Percentiles rank a stretch among this genome's conserved stretches.
Evolutionary conservation across 192 early-diverging fungal species (phyloP).

Genomic region (Backusella tuberculispora): DNA sequence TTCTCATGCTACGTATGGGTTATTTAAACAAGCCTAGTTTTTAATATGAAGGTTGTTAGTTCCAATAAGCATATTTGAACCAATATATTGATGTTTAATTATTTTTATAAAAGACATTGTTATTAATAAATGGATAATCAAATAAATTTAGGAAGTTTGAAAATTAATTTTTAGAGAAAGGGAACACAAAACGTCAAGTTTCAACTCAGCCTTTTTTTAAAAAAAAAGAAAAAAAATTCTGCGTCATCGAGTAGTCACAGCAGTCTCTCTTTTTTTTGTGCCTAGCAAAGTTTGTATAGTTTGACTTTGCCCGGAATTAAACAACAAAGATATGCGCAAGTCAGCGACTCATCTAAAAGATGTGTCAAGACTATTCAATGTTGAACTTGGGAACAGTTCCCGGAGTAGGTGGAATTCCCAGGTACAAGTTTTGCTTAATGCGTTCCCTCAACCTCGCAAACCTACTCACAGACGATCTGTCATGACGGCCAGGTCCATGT

Average conservation of each 20-base stretch:
- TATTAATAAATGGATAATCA: too few species aligned
- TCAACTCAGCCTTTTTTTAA: not conserved
- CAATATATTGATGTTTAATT: too few species aligned
- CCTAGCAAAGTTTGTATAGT: slow-evolving; percentile 18
- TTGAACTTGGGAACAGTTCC: not conserved
- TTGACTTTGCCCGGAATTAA: slow-evolving; percentile 16
- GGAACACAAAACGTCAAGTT: slow-evolving; percentile 9
- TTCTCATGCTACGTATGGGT: too few species aligned
- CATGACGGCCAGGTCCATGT: not conserved
- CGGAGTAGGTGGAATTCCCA: slow-evolving; percentile 17
- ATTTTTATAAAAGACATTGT: too few species aligned
- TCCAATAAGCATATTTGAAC: too few species aligned
- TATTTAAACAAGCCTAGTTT: too few species aligned
- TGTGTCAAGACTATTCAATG: slow-evolving; percentile 20
- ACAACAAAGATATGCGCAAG: slow-evolving; percentile 29
- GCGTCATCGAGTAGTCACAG: slow-evolving; percentile 22
- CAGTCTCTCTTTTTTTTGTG: slow-evolving; percentile 21
- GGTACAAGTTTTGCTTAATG: slow-evolving; percentile 5
- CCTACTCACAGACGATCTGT: not conserved
- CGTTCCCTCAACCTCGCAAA: slow-evolving; percentile 11
- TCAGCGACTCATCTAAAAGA: slow-evolving; percentile 27
- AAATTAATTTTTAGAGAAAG: not conserved
- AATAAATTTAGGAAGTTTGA: too few species aligned
- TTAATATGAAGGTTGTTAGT: too few species aligned
- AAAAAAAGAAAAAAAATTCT: slow-evolving; percentile 1